Percentiles rank a stretch among this genome's conserved stretches.
Conservation (phyloP, 108 stramenopile species). For the Fistulifera solaris region DNA sequence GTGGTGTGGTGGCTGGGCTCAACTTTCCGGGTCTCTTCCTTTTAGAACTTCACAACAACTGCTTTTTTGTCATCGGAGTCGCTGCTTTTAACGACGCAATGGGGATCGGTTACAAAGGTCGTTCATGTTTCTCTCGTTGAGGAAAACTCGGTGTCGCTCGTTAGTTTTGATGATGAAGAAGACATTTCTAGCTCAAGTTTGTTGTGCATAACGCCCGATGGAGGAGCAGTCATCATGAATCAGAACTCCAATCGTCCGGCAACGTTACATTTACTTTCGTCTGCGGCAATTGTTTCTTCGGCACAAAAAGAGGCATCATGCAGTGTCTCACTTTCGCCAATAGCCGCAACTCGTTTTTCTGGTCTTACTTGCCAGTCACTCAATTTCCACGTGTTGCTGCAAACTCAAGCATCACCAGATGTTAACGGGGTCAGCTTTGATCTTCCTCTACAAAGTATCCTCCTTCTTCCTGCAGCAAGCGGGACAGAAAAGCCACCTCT, state of each 20-base stretch:
- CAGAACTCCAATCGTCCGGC: constrained; percentile 31
- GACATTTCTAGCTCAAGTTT: constrained; percentile 26
- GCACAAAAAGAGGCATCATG: too few species aligned
- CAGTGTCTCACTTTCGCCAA: too few species aligned
- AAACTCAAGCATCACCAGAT: too few species aligned
- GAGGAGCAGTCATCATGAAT: constrained; percentile 35
- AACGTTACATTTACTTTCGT: constrained; percentile 29
- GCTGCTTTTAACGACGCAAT: constrained; percentile 40
- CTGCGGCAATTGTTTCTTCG: background rate
- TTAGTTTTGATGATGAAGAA: too few species aligned
- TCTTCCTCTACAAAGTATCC: constrained; percentile 39
- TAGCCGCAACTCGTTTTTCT: too few species aligned
- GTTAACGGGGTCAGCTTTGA: background rate
- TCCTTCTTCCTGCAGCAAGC: constrained; percentile 36
- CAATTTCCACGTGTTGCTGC: too few species aligned
- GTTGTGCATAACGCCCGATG: constrained; percentile 30
- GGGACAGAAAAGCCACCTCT: constrained; percentile 35
- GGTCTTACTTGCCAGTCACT: too few species aligned
- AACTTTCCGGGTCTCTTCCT: constrained; percentile 65
- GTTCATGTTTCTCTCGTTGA: constrained; percentile 22
- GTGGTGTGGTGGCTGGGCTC: constrained; percentile 25
- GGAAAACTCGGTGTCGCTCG: background rate
- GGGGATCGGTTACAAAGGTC: constrained; percentile 44
- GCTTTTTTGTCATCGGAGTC: constrained; percentile 20
- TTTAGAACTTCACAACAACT: constrained; percentile 41